These are phyloP conservation scores for Coprinellus micaceus DNA, from an alignment of 768 basidiomycete genomes.

Conservation along the genomic window DNA sequence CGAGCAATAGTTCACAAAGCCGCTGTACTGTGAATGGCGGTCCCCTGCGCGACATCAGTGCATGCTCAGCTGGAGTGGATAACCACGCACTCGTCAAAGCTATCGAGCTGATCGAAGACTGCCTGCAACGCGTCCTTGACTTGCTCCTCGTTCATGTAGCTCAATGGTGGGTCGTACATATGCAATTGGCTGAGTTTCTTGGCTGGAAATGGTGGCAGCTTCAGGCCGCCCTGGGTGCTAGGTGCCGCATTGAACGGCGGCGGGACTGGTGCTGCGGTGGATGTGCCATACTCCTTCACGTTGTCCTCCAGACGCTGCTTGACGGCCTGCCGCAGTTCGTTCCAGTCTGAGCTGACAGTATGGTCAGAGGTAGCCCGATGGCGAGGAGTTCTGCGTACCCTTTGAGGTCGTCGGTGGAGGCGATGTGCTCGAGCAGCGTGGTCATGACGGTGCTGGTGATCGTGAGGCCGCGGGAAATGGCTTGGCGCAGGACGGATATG, in stretches of 20 bases:
- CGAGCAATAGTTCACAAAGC: constrained; percentile 73
- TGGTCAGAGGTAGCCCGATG: constrained; percentile 3
- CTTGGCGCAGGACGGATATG: neutral
- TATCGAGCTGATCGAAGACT: constrained; percentile 64
- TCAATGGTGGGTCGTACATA: constrained; percentile 51
- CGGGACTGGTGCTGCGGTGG: constrained; percentile 32
- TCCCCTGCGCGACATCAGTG: constrained; percentile 29
- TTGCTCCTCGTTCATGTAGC: constrained; percentile 58
- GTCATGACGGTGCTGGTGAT: constrained; percentile 24
- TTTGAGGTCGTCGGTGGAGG: constrained; percentile 53
- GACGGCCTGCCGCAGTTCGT: constrained; percentile 62
- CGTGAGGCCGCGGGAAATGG: constrained; percentile 1
- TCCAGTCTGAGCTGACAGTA: constrained; percentile 61
- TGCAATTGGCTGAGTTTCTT: constrained; percentile 48
- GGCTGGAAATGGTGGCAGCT: constrained; percentile 69
- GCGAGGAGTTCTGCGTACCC: constrained; percentile 38
- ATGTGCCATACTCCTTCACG: constrained; percentile 40
- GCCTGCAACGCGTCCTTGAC: constrained; percentile 51
- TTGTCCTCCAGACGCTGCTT: constrained; percentile 68
- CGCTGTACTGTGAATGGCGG: constrained; percentile 90
- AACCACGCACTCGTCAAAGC: constrained; percentile 74
- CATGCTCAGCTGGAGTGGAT: neutral
- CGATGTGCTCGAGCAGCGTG: constrained; percentile 54
- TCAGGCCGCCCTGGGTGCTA: constrained; percentile 57
- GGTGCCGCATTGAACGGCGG: constrained; percentile 39